These are phyloP conservation scores for Nicotiana rustica DNA, from an alignment of 305 asterid genomes.

Conservation along the genomic window DNA sequence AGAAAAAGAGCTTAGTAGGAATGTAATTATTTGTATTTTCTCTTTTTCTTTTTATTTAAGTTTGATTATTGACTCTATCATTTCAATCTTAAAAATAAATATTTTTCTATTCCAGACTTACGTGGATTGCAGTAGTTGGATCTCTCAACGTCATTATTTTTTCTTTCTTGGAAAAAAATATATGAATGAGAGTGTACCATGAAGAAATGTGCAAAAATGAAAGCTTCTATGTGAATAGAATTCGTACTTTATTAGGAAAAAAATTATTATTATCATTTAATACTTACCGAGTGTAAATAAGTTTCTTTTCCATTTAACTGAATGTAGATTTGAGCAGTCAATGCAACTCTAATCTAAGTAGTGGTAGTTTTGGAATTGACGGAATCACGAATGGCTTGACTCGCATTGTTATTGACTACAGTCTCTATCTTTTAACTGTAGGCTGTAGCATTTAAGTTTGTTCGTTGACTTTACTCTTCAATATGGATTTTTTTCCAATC, in stretches of 20 bases:
- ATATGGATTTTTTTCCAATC: background rate
- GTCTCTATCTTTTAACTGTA: background rate
- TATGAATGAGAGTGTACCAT: no score
- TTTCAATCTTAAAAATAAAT: background rate
- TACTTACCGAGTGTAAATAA: no score
- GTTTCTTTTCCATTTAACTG: no score
- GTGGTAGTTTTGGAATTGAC: background rate
- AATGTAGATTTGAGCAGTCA: no score
- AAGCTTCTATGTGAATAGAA: background rate
- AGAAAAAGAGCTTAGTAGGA: background rate
- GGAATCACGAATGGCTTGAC: background rate
- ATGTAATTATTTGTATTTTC: background rate
- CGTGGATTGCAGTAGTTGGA: background rate
- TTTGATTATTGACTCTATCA: background rate
- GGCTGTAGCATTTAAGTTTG: background rate
- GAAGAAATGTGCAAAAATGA: background rate
- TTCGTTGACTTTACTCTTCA: conserved; percentile 1
- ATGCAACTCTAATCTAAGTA: background rate
- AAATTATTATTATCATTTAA: background rate
- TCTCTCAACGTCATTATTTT: background rate
- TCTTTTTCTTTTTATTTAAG: background rate
- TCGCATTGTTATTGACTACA: no score
- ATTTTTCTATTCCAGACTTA: background rate
- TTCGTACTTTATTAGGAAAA: background rate
- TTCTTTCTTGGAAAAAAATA: no score